A percentile compares a stretch with the other conserved stretches of the same genome.
Evolutionary conservation across 768 basidiomycete species (phyloP).

Genomic region (Lepiota venenata): DNA sequence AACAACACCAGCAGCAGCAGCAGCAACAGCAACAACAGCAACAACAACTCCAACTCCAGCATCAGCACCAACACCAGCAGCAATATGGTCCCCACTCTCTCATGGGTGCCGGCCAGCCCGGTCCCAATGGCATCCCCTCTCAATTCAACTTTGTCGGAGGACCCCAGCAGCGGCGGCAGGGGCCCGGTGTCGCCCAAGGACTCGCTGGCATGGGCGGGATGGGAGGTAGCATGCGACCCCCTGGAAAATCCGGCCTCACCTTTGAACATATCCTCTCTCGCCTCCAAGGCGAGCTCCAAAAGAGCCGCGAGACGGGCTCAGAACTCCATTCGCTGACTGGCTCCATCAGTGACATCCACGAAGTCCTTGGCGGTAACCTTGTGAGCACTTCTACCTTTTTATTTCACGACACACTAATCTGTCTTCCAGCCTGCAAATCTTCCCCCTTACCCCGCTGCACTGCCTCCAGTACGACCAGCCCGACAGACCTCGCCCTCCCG

Average conservation of each 20-base stretch:
- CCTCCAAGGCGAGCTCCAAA: constrained; percentile 91
- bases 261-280: constrained; percentile 91
- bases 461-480: constrained; percentile 63
- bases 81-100: constrained; percentile 8
- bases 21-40: constrained; percentile 27
- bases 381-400: constrained; percentile 41
- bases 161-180: constrained; percentile 50
- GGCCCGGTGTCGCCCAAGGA: background rate
- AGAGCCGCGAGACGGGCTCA: constrained; percentile 88
- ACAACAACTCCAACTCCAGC: constrained; percentile 13
- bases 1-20: constrained; percentile 45
- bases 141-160: constrained; percentile 24
- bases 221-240: constrained; percentile 66
- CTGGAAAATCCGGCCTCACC: constrained; percentile 82
- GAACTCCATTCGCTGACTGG: constrained; percentile 77
- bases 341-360: constrained; percentile 88
- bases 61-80: too few relatives aligned
- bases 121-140: constrained; percentile 7
- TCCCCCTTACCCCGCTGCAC: constrained; percentile 57
- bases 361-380: constrained; percentile 80
- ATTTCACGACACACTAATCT: background rate
- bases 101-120: constrained; percentile 14
- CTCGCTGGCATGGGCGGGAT: constrained; percentile 73
- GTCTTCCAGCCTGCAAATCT: constrained; percentile 51
- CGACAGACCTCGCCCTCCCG: constrained; percentile 20